Base-by-base conservation (phyloP, 1,284 basidiomycete genomes). In the Malassezia slooffiae region DNA sequence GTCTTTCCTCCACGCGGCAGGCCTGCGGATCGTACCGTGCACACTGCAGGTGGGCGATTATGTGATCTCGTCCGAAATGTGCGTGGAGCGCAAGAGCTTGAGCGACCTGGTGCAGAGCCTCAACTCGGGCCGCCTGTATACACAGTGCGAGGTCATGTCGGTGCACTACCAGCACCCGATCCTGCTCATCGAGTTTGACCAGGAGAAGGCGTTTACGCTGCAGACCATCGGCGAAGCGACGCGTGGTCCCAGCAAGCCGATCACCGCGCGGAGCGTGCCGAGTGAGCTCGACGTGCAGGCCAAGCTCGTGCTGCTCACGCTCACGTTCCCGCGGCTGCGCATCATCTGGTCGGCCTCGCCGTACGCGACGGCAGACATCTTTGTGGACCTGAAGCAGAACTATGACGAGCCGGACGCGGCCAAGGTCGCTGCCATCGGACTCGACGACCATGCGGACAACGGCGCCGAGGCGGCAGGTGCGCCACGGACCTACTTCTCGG, bases 311-410 rank as follows among this genome's bases (percentile, higher is more conserved):
- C 76, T 97, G 11, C 78, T 97, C 2, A 83, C 84, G 0, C 77
- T 93, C 9, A 77, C 84, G 10, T 97, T 96, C 67, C 89, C 89
- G 0, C 81, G 85, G 15, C 74, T 97, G 3, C 80, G 87, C 23
- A 83, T 96, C 62, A 84, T 97, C 60, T 97, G 93, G 93, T 91
- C 88, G 0, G 88, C 87, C 2, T 95, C 89, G 1, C 88, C 93
- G 0, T 86, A 86, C 60, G 82, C 86, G 20, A 90, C 87, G 0
- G 79, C 88, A 0, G 82, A 89, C 53, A 89, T 96, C 43, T 90
- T 96, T 72, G 80, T 79, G 34, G 91, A 96, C 62, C 79, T 97
- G 22, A 97, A 97, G 70, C 62, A 74, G n/a, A 81, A 83, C 54
- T 78, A 80, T 41, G 73, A 79, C 1, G 88, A 97, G 67, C 93